These are phyloP conservation scores for Conringia planisiliqua DNA, from an alignment of 345 rosid species.

Conservation along the genomic window DNA sequence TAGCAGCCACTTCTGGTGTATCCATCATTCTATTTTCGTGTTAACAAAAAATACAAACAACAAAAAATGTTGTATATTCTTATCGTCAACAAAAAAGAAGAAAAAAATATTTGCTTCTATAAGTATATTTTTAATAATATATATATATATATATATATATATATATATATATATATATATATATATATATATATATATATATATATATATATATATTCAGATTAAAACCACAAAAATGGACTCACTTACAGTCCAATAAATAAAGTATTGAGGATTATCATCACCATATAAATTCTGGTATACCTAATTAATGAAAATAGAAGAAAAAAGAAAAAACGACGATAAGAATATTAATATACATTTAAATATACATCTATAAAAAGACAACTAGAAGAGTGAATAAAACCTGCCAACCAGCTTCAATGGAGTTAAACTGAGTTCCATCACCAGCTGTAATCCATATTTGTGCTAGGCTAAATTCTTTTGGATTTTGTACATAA, in stretches of 20 bases:
- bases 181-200: too few relatives aligned
- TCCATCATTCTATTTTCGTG: neutral
- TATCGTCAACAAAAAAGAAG: too few relatives aligned
- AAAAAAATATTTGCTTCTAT: too few relatives aligned
- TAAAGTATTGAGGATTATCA: slow-evolving; percentile 5
- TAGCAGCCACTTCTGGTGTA: neutral
- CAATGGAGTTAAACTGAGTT: neutral
- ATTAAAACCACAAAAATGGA: too few relatives aligned
- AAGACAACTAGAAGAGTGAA: neutral
- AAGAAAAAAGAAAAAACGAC: neutral
- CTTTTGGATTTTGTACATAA: neutral
- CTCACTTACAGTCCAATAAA: slow-evolving; percentile 42
- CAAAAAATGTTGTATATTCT: neutral
- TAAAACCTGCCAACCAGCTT: slow-evolving; percentile 18
- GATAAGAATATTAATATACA: neutral
- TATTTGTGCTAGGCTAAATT: slow-evolving; percentile 10
- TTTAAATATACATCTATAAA: neutral
- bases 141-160: too few relatives aligned
- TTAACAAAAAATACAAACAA: neutral
- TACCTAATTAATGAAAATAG: neutral
- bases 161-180: too few relatives aligned
- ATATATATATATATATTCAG: too few relatives aligned
- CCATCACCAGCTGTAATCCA: neutral
- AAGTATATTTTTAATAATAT: too few relatives aligned
- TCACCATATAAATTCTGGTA: neutral